A percentile compares a stretch with the other conserved stretches of the same genome.
phyloP scores from a whole-genome alignment of 768 basidiomycete species.

The Asterophora parasitica region DNA sequence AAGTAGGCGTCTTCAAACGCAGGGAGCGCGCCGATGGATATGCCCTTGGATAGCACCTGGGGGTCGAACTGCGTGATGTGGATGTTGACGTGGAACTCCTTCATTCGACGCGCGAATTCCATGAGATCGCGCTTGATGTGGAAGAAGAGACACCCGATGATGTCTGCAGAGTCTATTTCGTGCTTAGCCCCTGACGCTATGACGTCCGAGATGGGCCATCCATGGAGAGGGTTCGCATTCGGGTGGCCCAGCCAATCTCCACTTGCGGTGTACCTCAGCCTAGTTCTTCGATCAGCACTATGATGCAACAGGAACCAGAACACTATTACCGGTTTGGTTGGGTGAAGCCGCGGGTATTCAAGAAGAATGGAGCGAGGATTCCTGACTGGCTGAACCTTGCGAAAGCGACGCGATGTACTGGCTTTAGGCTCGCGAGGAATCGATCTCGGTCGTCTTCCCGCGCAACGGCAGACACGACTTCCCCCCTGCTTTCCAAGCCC shows the following conservation, averaged over 20 bases:
- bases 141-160: slow-evolving; percentile 41
- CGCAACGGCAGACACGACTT: slow-evolving; percentile 30
- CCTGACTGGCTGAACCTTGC: slow-evolving; percentile 35
- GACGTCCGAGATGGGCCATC: slow-evolving; percentile 45
- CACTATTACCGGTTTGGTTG: slow-evolving; percentile 34
- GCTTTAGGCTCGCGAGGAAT: slow-evolving; percentile 32
- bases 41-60: slow-evolving; percentile 32
- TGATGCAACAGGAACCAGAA: background rate
- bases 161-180: slow-evolving; percentile 30
- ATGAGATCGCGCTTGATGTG: slow-evolving; percentile 36
- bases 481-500: slow-evolving; percentile 24
- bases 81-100: slow-evolving; percentile 31
- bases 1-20: slow-evolving; percentile 32
- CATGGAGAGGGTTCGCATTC: slow-evolving; percentile 40
- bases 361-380: slow-evolving; percentile 33
- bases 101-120: slow-evolving; percentile 32
- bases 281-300: slow-evolving; percentile 8
- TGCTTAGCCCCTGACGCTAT: slow-evolving; percentile 31
- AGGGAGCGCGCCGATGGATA: slow-evolving; percentile 34
- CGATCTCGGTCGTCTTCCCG: slow-evolving; percentile 39
- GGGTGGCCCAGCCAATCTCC: slow-evolving; percentile 41
- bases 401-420: slow-evolving; percentile 35
- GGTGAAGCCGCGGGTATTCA: slow-evolving; percentile 28
- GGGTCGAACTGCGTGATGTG: slow-evolving; percentile 41
- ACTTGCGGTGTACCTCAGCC: slow-evolving; percentile 40